Conservation (phyloP, 140 eudicot genomes). For the Oenanthe javanica region DNA sequence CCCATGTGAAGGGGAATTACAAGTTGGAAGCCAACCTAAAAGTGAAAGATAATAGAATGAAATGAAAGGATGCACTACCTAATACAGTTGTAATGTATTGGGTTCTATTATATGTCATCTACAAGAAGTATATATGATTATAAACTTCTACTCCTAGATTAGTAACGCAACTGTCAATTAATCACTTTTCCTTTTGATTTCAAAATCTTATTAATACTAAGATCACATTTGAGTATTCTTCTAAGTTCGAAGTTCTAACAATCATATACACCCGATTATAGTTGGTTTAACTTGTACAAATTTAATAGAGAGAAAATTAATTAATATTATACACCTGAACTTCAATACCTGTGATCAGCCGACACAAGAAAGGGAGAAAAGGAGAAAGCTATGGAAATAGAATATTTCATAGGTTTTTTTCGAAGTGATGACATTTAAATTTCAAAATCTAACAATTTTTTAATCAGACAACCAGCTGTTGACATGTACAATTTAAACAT, state of each 20-base stretch:
- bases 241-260: no score
- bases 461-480: neutral
- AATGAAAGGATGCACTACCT: constrained; percentile 2
- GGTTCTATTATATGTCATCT: neutral
- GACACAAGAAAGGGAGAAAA: neutral
- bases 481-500: neutral
- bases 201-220: no score
- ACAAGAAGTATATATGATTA: neutral
- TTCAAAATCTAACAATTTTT: neutral
- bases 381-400: neutral
- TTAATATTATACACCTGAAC: neutral
- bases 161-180: neutral
- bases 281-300: no score
- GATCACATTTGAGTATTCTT: neutral
- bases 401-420: neutral
- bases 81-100: neutral
- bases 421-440: neutral
- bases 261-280: no score
- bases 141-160: no score
- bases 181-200: no score
- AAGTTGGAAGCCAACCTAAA: constrained; percentile 10
- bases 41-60: neutral
- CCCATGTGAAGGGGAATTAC: neutral
- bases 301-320: no score
- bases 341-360: neutral